phyloP scores from a whole-genome alignment of 148 eudicot species.

The Rhododendron ferrugineum region DNA sequence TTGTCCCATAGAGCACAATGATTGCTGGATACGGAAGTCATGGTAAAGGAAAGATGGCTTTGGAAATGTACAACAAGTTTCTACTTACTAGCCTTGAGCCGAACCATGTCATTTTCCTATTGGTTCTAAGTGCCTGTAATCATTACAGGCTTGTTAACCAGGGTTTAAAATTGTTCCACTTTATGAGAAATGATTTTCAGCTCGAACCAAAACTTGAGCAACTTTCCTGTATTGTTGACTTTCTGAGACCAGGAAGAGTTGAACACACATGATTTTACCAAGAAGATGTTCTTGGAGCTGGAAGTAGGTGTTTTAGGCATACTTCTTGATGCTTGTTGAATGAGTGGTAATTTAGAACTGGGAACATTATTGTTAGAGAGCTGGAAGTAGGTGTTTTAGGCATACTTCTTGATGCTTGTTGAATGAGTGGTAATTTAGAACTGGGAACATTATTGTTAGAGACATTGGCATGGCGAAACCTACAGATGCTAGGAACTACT shows the following conservation, averaged over 20 bases:
- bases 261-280: constrained; percentile 59
- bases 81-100: constrained; percentile 42
- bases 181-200: constrained; percentile 54
- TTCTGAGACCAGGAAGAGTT: constrained; percentile 70
- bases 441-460: constrained; percentile 42
- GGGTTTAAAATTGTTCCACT: constrained; percentile 52
- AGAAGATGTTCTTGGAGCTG: constrained; percentile 44
- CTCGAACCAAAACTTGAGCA: constrained; percentile 65
- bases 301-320: constrained; percentile 70
- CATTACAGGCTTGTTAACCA: constrained; percentile 69
- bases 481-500: constrained; percentile 59
- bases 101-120: constrained; percentile 58
- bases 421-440: constrained; percentile 43
- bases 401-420: constrained; percentile 75
- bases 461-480: constrained; percentile 46
- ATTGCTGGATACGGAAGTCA: constrained; percentile 80
- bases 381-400: constrained; percentile 68
- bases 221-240: constrained; percentile 72
- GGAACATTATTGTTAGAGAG: constrained; percentile 39
- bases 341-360: constrained; percentile 45
- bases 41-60: constrained; percentile 65
- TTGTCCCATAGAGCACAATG: constrained; percentile 72
- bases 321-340: constrained; percentile 69
- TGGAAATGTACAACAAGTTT: constrained; percentile 47
- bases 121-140: constrained; percentile 68